These are phyloP conservation scores for Trichophyton simii DNA, from an alignment of 2,329 filamentous ascomycete genomes.

Conservation along the genomic window DNA sequence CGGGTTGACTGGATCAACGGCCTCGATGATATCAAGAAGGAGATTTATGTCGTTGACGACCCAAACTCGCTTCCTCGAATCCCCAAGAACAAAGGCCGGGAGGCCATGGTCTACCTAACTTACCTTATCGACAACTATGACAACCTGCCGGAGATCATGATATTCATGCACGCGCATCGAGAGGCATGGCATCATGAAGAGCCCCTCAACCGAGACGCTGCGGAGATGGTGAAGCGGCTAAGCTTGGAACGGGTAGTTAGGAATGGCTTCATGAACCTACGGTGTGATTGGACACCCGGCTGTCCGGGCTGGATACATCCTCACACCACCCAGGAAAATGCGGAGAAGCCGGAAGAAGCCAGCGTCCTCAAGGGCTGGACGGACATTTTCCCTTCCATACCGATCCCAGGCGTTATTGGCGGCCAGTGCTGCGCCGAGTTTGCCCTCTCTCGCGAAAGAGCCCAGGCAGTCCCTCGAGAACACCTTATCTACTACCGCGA, in stretches of 20 bases:
- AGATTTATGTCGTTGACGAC: slow-evolving; percentile 44
- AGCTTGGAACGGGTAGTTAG: slow-evolving; percentile 40
- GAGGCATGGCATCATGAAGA: slow-evolving; percentile 49
- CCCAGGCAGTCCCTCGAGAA: slow-evolving; percentile 40
- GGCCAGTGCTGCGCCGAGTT: slow-evolving; percentile 56
- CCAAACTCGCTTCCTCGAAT: slow-evolving; percentile 38
- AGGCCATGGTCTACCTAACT: slow-evolving; percentile 50
- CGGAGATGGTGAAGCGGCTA: slow-evolving; percentile 39
- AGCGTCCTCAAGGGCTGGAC: slow-evolving; percentile 36
- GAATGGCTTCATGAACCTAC: slow-evolving; percentile 48
- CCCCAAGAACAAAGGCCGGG: slow-evolving; percentile 48
- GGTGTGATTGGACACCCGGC: slow-evolving; percentile 46
- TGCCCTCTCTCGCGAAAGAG: slow-evolving; percentile 46
- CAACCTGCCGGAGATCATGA: slow-evolving; percentile 43
- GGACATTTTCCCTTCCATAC: slow-evolving; percentile 35
- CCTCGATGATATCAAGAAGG: slow-evolving; percentile 37
- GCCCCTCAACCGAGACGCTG: slow-evolving; percentile 39
- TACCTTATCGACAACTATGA: slow-evolving; percentile 53
- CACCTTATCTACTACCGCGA: slow-evolving; percentile 47
- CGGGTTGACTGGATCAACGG: slow-evolving; percentile 44
- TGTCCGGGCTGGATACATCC: slow-evolving; percentile 49
- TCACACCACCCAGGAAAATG: slow-evolving; percentile 27
- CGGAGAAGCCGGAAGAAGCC: slow-evolving; percentile 36
- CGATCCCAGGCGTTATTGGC: slow-evolving; percentile 39
- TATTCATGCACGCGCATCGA: slow-evolving; percentile 49